These are phyloP conservation scores for Xylaria grammica DNA, from an alignment of 495 filamentous ascomycete genomes.

Conservation along the genomic window DNA sequence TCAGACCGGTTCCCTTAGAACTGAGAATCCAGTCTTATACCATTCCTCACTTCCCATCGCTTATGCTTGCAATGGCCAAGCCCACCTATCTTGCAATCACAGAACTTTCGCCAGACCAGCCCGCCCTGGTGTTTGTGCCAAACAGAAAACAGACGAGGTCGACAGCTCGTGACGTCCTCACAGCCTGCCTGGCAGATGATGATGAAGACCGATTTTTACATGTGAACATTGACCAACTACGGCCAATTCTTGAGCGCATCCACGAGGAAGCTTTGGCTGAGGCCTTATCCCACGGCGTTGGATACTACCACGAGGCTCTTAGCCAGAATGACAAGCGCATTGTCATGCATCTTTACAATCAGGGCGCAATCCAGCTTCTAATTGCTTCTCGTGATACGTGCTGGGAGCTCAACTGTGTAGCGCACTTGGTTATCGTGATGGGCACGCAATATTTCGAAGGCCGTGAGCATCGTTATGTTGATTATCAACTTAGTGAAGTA, in stretches of 20 bases:
- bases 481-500: conserved; percentile 95
- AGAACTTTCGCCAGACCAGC: conserved; percentile 84
- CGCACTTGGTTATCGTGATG: conserved; percentile 94
- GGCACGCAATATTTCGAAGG: conserved; percentile 99
- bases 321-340: conserved; percentile 88
- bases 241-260: conserved; percentile 78
- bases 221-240: conserved; percentile 76
- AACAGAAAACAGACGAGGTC: conserved; percentile 89
- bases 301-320: conserved; percentile 95
- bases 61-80: conserved; percentile 98
- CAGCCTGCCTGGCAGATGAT: conserved; percentile 83
- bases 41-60: conserved; percentile 94
- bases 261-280: conserved; percentile 87
- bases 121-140: conserved; percentile 88
- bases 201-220: conserved; percentile 94
- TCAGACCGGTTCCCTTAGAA: conserved; percentile 85
- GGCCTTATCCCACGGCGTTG: conserved; percentile 92
- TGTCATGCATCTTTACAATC: conserved; percentile 85
- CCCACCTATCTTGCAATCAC: conserved; percentile 86
- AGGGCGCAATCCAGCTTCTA: conserved; percentile 91
- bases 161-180: conserved; percentile 87
- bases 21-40: conserved; percentile 95
- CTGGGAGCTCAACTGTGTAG: conserved; percentile 90
- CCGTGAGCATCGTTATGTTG: conserved; percentile 94
- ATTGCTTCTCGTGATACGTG: conserved; percentile 93